phyloP scores from a whole-genome alignment of 768 basidiomycete species.

The Psilocybe tampanensis region DNA sequence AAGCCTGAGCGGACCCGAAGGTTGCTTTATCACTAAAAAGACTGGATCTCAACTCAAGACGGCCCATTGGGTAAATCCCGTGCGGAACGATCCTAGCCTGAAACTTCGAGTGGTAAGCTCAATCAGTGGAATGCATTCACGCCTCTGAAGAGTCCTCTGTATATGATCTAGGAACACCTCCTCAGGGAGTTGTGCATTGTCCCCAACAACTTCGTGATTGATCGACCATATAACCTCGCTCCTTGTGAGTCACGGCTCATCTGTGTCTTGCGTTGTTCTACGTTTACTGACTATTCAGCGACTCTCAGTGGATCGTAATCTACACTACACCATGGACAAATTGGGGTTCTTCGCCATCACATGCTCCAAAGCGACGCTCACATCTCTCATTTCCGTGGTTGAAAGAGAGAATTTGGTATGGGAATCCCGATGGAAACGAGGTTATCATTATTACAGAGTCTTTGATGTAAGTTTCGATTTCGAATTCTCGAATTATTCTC shows the following conservation, averaged over 20 bases:
- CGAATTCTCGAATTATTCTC: no score
- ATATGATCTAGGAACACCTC: background rate
- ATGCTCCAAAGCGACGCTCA: constrained; percentile 13
- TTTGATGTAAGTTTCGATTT: constrained; percentile 1
- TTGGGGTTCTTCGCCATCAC: constrained; percentile 17
- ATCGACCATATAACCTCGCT: background rate
- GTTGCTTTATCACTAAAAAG: constrained; percentile 13
- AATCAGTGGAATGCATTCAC: background rate
- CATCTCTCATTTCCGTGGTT: constrained; percentile 6
- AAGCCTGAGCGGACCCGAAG: background rate
- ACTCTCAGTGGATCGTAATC: constrained; percentile 15
- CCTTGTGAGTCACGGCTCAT: constrained; percentile 7
- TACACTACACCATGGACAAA: constrained; percentile 12
- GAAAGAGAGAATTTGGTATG: constrained; percentile 7
- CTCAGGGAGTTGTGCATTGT: background rate
- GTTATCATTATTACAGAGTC: background rate
- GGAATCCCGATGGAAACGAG: background rate
- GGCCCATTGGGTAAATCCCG: constrained; percentile 11
- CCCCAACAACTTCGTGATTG: background rate
- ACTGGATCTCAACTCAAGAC: constrained; percentile 5
- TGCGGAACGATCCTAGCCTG: background rate
- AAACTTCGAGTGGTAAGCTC: background rate
- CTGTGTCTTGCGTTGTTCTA: background rate
- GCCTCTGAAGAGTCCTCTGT: background rate
- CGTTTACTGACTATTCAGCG: background rate